Evolutionary conservation across 352 stramenopile species (phyloP).

Genomic region (Phytophthora tubulina): DNA sequence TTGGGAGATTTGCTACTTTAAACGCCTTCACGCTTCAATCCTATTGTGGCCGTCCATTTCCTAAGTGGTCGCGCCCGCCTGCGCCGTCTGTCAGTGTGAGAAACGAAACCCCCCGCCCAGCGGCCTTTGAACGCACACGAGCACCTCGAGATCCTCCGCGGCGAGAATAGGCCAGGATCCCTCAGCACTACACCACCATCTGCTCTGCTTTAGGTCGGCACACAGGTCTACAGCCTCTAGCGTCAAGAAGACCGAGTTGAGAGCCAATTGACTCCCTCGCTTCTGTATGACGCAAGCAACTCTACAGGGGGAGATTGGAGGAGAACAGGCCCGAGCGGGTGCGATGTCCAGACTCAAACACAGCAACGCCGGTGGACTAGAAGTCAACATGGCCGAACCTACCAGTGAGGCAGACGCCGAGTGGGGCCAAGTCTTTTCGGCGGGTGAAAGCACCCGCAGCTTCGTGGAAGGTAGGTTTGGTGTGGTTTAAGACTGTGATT

Average conservation of each 20-base stretch:
- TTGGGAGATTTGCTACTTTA: constrained; percentile 23
- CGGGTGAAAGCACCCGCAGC: constrained; percentile 61
- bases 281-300: constrained; percentile 46
- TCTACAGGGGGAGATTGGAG: constrained; percentile 20
- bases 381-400: constrained; percentile 43
- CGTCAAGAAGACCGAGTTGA: constrained; percentile 8
- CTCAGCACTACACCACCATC: background rate
- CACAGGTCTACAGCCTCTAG: background rate
- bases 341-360: constrained; percentile 37
- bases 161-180: constrained; percentile 23
- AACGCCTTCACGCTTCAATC: constrained; percentile 12
- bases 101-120: constrained; percentile 39
- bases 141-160: constrained; percentile 37
- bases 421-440: constrained; percentile 66
- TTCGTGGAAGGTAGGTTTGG: constrained; percentile 66
- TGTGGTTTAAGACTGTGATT: background rate
- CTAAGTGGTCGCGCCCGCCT: constrained; percentile 25
- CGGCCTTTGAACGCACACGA: constrained; percentile 19
- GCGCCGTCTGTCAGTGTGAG: constrained; percentile 23
- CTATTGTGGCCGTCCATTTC: constrained; percentile 15
- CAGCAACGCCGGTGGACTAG: constrained; percentile 14
- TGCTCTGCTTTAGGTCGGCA: constrained; percentile 11
- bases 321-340: constrained; percentile 17
- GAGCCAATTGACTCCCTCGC: background rate
- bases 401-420: constrained; percentile 39